Evolutionary conservation across 208 protist species (phyloP), one percentile per base, ranked within the genome.

Genomic region (Crithidia expoeki): DNA sequence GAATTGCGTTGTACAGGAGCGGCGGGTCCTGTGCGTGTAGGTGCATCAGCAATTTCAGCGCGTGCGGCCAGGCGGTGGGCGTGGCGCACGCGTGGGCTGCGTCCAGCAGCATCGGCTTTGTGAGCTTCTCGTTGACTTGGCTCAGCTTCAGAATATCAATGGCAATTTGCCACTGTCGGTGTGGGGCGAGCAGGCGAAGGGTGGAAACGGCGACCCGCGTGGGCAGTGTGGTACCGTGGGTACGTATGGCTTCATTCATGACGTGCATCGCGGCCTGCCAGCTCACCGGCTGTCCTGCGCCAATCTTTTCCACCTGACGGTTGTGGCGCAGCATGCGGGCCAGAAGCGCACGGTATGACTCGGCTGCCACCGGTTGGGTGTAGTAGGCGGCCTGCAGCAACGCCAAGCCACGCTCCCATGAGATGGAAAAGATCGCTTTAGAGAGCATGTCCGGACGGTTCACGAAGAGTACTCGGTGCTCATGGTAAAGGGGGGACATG

Each of bases 251-350:
- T 70, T 96, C 86, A 23, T 64, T 72, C 59, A 87, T 91, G 1
- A 90, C 77, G 6, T 55, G 53, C 71, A 96, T 65, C 1, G 91
- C 88, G 0, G 85, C 83, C 36, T 64, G 49, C 89, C 91, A 96
- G 16, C 79, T 74, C 17, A 94, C 88, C 9, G 81, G 58, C 27
- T 23, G 25, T 0, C 80, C 84, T 1, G 63, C 59, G 0, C 78
- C 74, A 25, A 21, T 70, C n/a, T 53, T 62, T 16, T 32, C 38
- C 10, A 92, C 86, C 49, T 86, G 81, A 1, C 72, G 81, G 53
- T 94, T 94, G 76, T 96, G 86, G 11, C 85, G 79, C 21, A 94
- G 76, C 91, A 96, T 96, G 46, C 85, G 84, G 0, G 83, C 87
- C 19, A 96, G 83, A 34, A 96, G 36, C 0, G 80, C 81, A 55